Percentiles rank a stretch among this genome's conserved stretches.
phyloP scores from a whole-genome alignment of 306 rosid species.

The Ammopiptanthus mongolicus region DNA sequence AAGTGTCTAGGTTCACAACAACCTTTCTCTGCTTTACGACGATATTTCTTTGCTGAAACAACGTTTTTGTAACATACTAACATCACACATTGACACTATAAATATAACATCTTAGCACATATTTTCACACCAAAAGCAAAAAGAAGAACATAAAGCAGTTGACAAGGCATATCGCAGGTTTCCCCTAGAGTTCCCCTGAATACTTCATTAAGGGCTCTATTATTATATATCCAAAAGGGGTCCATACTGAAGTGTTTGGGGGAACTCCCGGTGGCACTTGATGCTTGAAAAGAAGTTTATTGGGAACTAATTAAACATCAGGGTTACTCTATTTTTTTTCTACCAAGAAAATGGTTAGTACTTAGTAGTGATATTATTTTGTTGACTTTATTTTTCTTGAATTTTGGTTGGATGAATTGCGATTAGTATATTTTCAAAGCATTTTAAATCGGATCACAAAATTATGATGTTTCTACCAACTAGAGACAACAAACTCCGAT shows the following conservation, averaged over 20 bases:
- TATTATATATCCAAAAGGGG: not conserved
- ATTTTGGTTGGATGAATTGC: not conserved
- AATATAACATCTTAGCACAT: not conserved
- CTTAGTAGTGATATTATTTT: not conserved
- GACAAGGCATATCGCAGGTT: not conserved
- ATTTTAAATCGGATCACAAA: not conserved
- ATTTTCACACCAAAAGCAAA: not conserved
- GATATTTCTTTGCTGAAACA: not conserved
- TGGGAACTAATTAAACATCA: not conserved
- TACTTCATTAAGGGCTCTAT: conserved; percentile 24
- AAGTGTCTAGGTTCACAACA: conserved; percentile 14
- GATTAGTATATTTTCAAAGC: not conserved
- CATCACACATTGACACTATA: not conserved
- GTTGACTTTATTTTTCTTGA: not conserved
- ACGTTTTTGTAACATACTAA: not conserved
- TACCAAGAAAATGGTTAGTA: not conserved
- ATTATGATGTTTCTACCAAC: no score
- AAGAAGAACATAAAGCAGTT: not conserved
- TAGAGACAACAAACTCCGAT: no score
- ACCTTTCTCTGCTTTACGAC: not conserved
- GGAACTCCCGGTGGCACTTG: conserved; percentile 30
- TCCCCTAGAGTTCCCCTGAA: conserved; percentile 30
- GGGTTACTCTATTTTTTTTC: not conserved
- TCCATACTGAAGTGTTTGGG: conserved; percentile 38
- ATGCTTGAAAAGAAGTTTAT: not conserved